Conservation (phyloP, 1,284 basidiomycete genomes). For the Anthracocystis panici-leucophaei region DNA sequence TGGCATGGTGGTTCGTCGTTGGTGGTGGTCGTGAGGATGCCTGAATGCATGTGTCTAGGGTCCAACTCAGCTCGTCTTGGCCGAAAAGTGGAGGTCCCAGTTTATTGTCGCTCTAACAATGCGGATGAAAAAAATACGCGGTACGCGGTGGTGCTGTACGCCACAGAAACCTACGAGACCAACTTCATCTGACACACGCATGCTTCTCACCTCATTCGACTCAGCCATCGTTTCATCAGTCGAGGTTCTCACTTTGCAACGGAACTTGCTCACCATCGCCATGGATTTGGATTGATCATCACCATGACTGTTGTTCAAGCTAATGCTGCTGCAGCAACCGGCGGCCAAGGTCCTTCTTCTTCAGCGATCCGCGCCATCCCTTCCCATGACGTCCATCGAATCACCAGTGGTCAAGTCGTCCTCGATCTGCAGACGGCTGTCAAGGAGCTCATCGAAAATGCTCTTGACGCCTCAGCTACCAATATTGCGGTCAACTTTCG, state of each 20-base stretch:
- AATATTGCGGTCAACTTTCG: slow-evolving; percentile 89
- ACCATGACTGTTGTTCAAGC: not conserved
- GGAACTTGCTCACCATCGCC: not conserved
- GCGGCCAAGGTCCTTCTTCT: not conserved
- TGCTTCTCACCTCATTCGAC: not conserved
- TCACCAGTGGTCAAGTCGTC: slow-evolving; percentile 94
- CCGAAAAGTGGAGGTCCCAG: slow-evolving; percentile 3
- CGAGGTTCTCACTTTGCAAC: not conserved
- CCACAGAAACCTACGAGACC: not conserved
- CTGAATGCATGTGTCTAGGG: not conserved
- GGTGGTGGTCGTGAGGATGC: too few species aligned
- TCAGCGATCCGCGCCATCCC: slow-evolving; percentile 56
- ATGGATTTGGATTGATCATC: not conserved
- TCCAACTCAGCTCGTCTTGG: slow-evolving; percentile 1
- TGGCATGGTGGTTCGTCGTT: not conserved
- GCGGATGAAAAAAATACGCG: not conserved
- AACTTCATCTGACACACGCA: slow-evolving; percentile 10
- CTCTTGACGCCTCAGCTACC: slow-evolving; percentile 89
- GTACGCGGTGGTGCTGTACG: slow-evolving; percentile 37
- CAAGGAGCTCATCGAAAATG: slow-evolving; percentile 97
- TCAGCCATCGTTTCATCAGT: not conserved
- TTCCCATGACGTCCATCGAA: slow-evolving; percentile 58
- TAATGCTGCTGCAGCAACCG: not conserved
- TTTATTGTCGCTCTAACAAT: slow-evolving; percentile 10
- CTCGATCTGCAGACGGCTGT: slow-evolving; percentile 90